Base-by-base conservation (phyloP, 2,329 filamentous ascomycete species). In the Aspergillus carbonarius region DNA sequence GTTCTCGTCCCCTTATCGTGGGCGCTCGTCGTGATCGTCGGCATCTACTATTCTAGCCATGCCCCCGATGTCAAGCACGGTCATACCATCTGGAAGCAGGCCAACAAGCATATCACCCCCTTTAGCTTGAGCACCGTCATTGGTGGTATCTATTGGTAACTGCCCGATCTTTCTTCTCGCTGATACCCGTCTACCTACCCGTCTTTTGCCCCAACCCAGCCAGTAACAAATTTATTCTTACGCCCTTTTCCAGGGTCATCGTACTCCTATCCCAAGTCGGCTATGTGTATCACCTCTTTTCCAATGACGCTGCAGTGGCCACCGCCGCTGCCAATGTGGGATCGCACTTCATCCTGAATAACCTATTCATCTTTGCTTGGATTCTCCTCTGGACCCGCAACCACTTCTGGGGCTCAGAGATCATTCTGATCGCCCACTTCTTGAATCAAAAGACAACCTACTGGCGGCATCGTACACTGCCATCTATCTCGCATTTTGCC, bases 281-380 rank as follows among this genome's bases (percentile, higher is more conserved):
- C 66, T 96, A 96, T 74, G 81, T 92, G 60, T 85, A 82, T 68
- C 86, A 91, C 68, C 85, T 96, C 64, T 96, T 92, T 81, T 88
- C 86, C 48, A 79, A 81, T 64, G 85, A 88, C 65, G 71, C 81
- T 47, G 83, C 84, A 27, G 81, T 84, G 54, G 84, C 91, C 63
- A 84, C 85, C 60, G 83, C 86, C 15, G 90, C 92, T 20, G 89
- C 88, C 64, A 87, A 90, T 65, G 88, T 96, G 13, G 92, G 90
- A 60, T 84, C 85, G 66, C 91, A 96, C 80, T 96, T 93, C 76
- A 92, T 96, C 73, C 72, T 89, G 67, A 90, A 92, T 82, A 96
- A 96, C 76, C 78, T 96, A 42, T 83, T 96, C 60, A 85, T 92
- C 74, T 89, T 93, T 65, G 86, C 84, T 66, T 96, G 92, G 74